Evolutionary conservation across 179 eudicot species (phyloP).

Genomic region (Drosera spatulata): DNA sequence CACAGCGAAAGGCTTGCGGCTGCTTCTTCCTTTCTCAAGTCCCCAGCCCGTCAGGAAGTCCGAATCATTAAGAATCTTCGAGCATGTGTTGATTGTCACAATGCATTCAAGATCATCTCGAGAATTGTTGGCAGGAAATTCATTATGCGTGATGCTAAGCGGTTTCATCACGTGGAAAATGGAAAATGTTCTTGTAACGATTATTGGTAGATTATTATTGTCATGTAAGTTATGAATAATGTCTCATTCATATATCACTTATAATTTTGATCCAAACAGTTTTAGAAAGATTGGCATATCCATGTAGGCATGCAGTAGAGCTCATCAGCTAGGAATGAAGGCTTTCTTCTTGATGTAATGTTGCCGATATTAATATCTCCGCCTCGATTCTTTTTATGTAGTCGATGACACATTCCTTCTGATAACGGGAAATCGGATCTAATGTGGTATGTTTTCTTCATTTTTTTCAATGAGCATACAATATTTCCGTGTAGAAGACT

Average conservation of each 20-base stretch:
- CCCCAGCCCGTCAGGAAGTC: constrained; percentile 45
- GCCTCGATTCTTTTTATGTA: no score
- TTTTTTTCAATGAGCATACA: no score
- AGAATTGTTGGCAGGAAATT: constrained; percentile 71
- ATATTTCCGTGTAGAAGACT: no score
- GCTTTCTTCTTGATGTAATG: no score
- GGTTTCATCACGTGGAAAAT: constrained; percentile 77
- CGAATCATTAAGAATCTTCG: constrained; percentile 75
- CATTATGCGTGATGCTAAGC: constrained; percentile 64
- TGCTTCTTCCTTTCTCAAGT: constrained; percentile 50
- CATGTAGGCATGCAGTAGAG: no score
- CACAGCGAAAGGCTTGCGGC: constrained; percentile 88
- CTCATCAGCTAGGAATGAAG: no score
- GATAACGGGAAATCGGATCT: no score
- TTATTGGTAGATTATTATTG: constrained; percentile 49
- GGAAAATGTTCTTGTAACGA: constrained; percentile 80
- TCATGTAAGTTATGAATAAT: neutral
- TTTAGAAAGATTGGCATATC: neutral
- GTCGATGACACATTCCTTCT: no score
- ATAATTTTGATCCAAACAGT: neutral
- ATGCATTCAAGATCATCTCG: constrained; percentile 63
- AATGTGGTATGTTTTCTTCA: no score
- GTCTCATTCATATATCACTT: neutral
- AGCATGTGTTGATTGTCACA: constrained; percentile 77
- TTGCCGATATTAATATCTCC: no score